Percentiles rank a stretch among this genome's conserved stretches.
Conservation (phyloP, 306 rosid species). For the Albizia julibrissin region DNA sequence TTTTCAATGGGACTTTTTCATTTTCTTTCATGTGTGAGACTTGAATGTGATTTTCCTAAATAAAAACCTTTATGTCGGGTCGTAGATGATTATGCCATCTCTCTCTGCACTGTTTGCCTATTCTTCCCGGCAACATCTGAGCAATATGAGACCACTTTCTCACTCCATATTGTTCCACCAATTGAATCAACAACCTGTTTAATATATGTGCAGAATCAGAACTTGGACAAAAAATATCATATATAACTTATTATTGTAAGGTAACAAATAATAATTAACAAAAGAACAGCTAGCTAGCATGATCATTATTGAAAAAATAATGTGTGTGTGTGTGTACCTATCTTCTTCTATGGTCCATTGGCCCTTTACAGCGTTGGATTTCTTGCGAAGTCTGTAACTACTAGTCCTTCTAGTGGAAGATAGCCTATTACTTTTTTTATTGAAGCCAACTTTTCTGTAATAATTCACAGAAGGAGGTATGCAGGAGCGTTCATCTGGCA, state of each 20-base stretch:
- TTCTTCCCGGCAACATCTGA: constrained; percentile 85
- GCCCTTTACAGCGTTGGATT: constrained; percentile 70
- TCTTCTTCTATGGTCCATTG: constrained; percentile 94
- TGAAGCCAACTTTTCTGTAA: constrained; percentile 42
- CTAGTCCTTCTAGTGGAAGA: constrained; percentile 36
- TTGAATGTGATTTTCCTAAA: no score
- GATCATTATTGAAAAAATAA: not conserved
- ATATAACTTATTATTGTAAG: not conserved
- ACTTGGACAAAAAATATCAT: not conserved
- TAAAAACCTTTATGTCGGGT: constrained; percentile 87
- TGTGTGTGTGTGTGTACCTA: constrained; percentile 46
- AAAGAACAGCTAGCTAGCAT: not conserved
- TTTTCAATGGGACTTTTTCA: no score
- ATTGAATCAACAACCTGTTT: constrained; percentile 68
- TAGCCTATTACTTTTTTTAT: constrained; percentile 33
- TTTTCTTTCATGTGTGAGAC: no score
- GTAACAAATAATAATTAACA: not conserved
- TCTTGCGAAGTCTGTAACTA: constrained; percentile 52
- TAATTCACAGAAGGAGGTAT: constrained; percentile 48
- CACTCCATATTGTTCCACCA: constrained; percentile 81
- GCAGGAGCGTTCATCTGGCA: constrained; percentile 65
- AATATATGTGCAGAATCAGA: not conserved
- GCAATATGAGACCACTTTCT: constrained; percentile 97
- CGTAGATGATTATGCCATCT: constrained; percentile 97
- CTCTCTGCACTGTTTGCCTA: constrained; percentile 95